Evolutionary conservation across 306 rosid species (phyloP).

Genomic region (Hippophae tibetana): DNA sequence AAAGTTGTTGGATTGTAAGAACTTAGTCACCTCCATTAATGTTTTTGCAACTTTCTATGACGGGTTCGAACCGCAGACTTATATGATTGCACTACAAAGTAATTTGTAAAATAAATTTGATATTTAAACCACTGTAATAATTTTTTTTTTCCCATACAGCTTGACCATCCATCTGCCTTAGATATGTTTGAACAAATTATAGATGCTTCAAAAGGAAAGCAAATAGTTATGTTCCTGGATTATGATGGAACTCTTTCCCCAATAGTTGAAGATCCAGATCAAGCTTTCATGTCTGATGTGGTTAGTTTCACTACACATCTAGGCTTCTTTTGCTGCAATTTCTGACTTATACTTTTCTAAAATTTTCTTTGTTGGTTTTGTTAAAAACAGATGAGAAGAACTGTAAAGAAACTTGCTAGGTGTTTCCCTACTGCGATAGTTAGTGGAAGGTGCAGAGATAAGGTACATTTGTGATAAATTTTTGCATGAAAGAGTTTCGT

Average conservation of each 20-base stretch:
- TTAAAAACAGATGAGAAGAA: slow-evolving; percentile 66
- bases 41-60: not conserved
- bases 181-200: slow-evolving; percentile 69
- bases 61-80: too few relatives aligned
- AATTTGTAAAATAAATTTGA: too few relatives aligned
- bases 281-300: slow-evolving; percentile 69
- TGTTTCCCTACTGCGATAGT: slow-evolving; percentile 90
- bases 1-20: slow-evolving; percentile 65
- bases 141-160: slow-evolving; percentile 22
- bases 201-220: slow-evolving; percentile 71
- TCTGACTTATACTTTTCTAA: not conserved
- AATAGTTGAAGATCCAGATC: slow-evolving; percentile 78
- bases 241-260: slow-evolving; percentile 94
- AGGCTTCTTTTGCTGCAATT: not conserved
- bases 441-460: slow-evolving; percentile 80
- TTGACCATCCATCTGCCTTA: slow-evolving; percentile 73
- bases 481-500: too few relatives aligned
- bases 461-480: slow-evolving; percentile 31
- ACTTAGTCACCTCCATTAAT: not conserved
- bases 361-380: not conserved
- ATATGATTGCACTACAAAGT: too few relatives aligned
- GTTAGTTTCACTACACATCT: slow-evolving; percentile 29
- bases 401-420: slow-evolving; percentile 64
- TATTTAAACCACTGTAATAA: not conserved
- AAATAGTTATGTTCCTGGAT: slow-evolving; percentile 78